These are phyloP conservation scores for Fusarium mexicanum DNA, from an alignment of 2,329 filamentous ascomycete genomes.

Conservation along the genomic window DNA sequence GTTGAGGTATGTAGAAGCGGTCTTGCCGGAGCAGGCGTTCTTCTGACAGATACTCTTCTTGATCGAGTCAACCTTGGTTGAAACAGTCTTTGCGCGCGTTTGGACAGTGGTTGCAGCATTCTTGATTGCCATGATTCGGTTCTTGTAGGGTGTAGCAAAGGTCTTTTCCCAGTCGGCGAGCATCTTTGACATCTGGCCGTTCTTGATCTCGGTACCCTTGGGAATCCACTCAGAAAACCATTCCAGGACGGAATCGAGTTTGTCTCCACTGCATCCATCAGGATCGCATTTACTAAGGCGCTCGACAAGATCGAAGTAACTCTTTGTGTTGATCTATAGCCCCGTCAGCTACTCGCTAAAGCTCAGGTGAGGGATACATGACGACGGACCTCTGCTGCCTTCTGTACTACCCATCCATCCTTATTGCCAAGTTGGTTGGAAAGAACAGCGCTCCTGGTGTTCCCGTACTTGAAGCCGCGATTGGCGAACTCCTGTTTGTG, in stretches of 20 bases:
- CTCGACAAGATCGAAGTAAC: neutral
- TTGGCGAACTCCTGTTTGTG: neutral
- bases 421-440: constrained; percentile 17
- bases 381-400: constrained; percentile 9
- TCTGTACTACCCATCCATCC: constrained; percentile 23
- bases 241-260: neutral
- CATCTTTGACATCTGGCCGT: constrained; percentile 9
- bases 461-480: neutral
- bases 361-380: fast-evolving
- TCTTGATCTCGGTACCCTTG: constrained; percentile 1
- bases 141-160: constrained; percentile 17
- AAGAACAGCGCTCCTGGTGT: constrained; percentile 9
- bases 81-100: neutral
- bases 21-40: constrained; percentile 22
- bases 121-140: constrained; percentile 14
- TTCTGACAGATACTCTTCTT: constrained; percentile 15
- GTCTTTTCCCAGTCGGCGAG: constrained; percentile 16
- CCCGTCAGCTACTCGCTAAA: neutral
- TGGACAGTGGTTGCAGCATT: constrained; percentile 2
- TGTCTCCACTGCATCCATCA: neutral
- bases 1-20: constrained; percentile 15
- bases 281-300: neutral
- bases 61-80: neutral
- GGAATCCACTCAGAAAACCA: constrained; percentile 28
- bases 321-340: constrained; percentile 5